phyloP scores from a whole-genome alignment of 2,329 filamentous ascomycete genomes.

The Eutypa lata region DNA sequence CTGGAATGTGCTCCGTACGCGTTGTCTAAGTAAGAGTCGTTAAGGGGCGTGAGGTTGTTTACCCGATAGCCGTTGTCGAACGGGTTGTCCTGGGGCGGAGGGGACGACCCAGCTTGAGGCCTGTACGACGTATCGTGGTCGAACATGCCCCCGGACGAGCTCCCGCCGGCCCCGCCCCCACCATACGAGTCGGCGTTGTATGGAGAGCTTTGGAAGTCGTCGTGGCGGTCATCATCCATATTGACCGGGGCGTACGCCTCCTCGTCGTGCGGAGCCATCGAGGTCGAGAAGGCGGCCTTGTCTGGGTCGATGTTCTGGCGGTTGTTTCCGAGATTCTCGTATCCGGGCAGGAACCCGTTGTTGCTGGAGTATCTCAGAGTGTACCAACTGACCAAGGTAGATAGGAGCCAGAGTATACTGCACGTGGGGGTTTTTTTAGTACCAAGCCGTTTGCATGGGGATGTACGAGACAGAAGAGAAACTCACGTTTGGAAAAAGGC shows the following conservation, averaged over 20 bases:
- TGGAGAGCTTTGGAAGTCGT: conserved; percentile 32
- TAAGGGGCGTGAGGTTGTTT: conserved; percentile 29
- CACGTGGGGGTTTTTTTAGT: conserved; percentile 1
- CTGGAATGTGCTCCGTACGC: conserved; percentile 16
- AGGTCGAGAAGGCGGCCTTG: conserved; percentile 61
- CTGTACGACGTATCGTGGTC: conserved; percentile 50
- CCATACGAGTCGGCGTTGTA: conserved; percentile 31
- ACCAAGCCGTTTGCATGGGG: no score
- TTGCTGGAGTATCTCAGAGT: conserved; percentile 60
- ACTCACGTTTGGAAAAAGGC: conserved; percentile 62
- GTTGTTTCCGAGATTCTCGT: conserved; percentile 44
- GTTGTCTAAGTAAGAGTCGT: conserved; percentile 22
- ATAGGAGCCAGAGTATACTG: conserved; percentile 54
- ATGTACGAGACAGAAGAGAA: neutral
- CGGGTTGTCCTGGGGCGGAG: conserved; percentile 26
- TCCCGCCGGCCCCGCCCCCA: conserved; percentile 20
- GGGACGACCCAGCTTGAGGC: conserved; percentile 26
- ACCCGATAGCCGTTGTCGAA: conserved; percentile 45
- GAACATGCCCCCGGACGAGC: conserved; percentile 33
- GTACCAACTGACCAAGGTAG: conserved; percentile 56
- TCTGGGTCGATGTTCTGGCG: conserved; percentile 61
- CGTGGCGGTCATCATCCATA: conserved; percentile 51
- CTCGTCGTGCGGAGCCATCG: conserved; percentile 62
- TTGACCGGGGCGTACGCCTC: conserved; percentile 63
- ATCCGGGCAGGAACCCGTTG: conserved; percentile 60